These are phyloP conservation scores for Chlamydomonas sp. DNA, from an alignment of 139 green algal genomes.

Conservation along the genomic window DNA sequence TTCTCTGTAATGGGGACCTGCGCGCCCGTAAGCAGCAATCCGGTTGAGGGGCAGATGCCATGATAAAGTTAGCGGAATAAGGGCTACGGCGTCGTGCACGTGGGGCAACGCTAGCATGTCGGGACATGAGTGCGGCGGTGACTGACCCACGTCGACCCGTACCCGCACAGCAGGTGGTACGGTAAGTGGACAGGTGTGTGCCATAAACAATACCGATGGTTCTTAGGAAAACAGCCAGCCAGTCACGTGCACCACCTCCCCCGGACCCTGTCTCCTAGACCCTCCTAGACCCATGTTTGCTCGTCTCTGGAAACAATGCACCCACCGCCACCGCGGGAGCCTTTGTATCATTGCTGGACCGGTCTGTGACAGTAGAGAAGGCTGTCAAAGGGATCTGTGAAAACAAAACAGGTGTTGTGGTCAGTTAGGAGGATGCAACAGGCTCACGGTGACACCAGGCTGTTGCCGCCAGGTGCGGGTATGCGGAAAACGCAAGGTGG, in stretches of 20 bases:
- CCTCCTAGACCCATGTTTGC: no score
- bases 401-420: no score
- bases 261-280: no score
- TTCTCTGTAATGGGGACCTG: conserved; percentile 19
- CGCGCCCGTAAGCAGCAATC: not conserved
- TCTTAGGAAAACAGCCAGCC: no score
- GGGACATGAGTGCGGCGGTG: not conserved
- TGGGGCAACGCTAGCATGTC: not conserved
- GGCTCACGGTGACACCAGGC: no score
- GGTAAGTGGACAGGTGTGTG: not conserved
- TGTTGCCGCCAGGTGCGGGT: no score
- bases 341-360: not conserved
- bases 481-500: not conserved
- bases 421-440: no score
- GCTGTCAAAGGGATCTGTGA: conserved; percentile 15
- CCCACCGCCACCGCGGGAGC: not conserved
- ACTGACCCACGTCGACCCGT: not conserved
- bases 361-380: conserved; percentile 14
- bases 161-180: not conserved
- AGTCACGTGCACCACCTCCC: no score
- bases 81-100: not conserved
- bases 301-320: no score
- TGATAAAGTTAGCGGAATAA: not conserved
- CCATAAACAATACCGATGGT: no score
- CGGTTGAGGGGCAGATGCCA: not conserved